Conservation (phyloP, 106 monocot species). For the Hemerocallis citrina region DNA sequence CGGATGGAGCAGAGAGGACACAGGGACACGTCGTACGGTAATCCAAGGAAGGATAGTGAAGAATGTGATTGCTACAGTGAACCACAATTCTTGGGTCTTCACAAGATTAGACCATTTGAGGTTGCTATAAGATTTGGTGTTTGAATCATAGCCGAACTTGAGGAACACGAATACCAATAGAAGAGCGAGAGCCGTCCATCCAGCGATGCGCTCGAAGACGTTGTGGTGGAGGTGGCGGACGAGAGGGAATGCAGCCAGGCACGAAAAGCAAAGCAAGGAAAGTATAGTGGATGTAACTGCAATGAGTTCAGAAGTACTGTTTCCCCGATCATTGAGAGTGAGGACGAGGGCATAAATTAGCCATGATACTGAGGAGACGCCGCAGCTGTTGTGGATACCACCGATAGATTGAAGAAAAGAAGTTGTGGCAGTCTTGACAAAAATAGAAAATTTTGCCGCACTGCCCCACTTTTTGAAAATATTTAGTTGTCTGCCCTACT, state of each 20-base stretch:
- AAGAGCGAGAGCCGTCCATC: constrained; percentile 47
- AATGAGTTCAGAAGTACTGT: constrained; percentile 16
- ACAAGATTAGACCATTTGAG: constrained; percentile 12
- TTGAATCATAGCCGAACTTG: constrained; percentile 24
- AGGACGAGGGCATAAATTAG: constrained; percentile 32
- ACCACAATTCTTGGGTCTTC: constrained; percentile 32
- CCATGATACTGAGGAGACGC: constrained; percentile 52
- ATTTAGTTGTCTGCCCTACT: no score
- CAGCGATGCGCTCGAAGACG: constrained; percentile 59
- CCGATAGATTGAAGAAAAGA: constrained; percentile 54
- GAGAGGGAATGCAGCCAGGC: constrained; percentile 34
- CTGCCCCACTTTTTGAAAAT: no score
- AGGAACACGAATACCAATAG: constrained; percentile 50
- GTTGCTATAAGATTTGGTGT: constrained; percentile 26
- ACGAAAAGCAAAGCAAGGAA: constrained; percentile 31
- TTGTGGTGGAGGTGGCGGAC: constrained; percentile 72
- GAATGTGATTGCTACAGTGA: constrained; percentile 36
- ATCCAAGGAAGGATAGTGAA: constrained; percentile 54
- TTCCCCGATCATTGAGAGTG: constrained; percentile 8
- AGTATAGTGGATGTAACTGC: constrained; percentile 34
- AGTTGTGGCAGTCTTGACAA: constrained; percentile 35
- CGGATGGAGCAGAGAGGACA: constrained; percentile 26
- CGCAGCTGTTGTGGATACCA: constrained; percentile 56
- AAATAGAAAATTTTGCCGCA: no score
- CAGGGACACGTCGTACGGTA: constrained; percentile 32